phyloP scores from a whole-genome alignment of 2,329 filamentous ascomycete species.

The Lasiodiplodia theobromae region DNA sequence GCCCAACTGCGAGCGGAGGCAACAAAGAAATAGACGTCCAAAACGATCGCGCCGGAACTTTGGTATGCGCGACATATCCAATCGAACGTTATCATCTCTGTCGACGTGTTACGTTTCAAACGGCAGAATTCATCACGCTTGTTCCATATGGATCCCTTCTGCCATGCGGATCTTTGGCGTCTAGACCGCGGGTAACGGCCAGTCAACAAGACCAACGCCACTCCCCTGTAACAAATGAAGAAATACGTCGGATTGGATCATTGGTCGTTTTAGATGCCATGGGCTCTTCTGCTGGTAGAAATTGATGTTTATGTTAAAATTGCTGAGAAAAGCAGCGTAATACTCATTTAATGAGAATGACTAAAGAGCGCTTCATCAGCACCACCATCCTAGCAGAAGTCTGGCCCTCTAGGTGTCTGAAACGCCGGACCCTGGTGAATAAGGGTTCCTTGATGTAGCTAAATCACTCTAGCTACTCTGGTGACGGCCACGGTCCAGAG shows the following conservation, averaged over 20 bases:
- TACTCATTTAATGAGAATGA: background rate
- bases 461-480: background rate
- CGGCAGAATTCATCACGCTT: background rate
- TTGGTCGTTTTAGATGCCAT: background rate
- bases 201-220: no score
- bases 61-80: background rate
- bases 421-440: slow-evolving; percentile 16
- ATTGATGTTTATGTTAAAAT: background rate
- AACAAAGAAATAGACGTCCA: slow-evolving; percentile 15
- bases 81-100: background rate
- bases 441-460: slow-evolving; percentile 14
- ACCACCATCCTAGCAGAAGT: no score
- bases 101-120: background rate
- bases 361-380: background rate
- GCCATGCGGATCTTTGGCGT: background rate
- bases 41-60: background rate
- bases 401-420: slow-evolving; percentile 10
- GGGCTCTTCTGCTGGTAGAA: background rate
- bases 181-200: background rate
- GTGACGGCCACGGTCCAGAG: background rate
- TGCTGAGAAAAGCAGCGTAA: background rate
- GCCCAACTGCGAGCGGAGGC: background rate
- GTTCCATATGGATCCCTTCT: background rate
- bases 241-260: background rate
- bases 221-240: background rate